These are phyloP conservation scores for Aureobasidium sp. DNA, from an alignment of 2,329 filamentous ascomycete genomes.

Conservation along the genomic window DNA sequence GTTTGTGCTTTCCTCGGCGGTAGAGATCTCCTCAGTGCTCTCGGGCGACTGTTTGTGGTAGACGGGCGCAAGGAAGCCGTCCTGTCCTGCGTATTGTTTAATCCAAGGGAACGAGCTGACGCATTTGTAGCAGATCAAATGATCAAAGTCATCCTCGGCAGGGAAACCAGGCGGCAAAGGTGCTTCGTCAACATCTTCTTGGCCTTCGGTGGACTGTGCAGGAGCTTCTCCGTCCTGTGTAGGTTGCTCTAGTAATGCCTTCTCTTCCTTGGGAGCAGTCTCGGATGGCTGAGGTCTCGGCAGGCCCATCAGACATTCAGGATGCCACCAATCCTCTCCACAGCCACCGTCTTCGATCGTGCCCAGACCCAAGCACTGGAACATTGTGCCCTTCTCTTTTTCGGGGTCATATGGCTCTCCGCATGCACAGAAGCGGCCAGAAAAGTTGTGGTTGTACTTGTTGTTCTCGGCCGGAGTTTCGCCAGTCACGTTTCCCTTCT, in stretches of 20 bases:
- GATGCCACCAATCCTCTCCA: conserved; percentile 97
- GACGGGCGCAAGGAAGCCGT: conserved; percentile 72
- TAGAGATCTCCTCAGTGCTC: neutral
- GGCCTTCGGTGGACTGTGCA: conserved; percentile 31
- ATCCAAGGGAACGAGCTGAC: conserved; percentile 85
- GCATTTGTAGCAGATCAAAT: conserved; percentile 91
- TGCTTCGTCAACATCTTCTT: conserved; percentile 41
- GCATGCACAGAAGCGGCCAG: conserved; percentile 87
- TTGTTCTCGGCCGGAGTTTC: conserved; percentile 68
- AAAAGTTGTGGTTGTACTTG: conserved; percentile 93
- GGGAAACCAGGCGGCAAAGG: conserved; percentile 83
- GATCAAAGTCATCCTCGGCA: conserved; percentile 78
- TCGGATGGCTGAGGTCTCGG: conserved; percentile 52
- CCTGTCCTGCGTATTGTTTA: conserved; percentile 72
- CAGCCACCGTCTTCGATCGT: conserved; percentile 76
- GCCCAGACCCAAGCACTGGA: conserved; percentile 85
- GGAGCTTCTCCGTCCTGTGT: conserved; percentile 36
- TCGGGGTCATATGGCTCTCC: conserved; percentile 80
- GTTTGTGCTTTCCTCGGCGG: neutral
- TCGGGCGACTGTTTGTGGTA: conserved; percentile 25
- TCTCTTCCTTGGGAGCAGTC: neutral
- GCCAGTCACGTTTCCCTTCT: conserved; percentile 68
- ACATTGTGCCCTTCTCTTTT: conserved; percentile 94
- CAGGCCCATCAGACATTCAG: conserved; percentile 80
- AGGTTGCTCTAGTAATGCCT: conserved; percentile 18